These are phyloP conservation scores for Hygrophila difformis DNA, from an alignment of 257 asterid genomes.

Conservation along the genomic window DNA sequence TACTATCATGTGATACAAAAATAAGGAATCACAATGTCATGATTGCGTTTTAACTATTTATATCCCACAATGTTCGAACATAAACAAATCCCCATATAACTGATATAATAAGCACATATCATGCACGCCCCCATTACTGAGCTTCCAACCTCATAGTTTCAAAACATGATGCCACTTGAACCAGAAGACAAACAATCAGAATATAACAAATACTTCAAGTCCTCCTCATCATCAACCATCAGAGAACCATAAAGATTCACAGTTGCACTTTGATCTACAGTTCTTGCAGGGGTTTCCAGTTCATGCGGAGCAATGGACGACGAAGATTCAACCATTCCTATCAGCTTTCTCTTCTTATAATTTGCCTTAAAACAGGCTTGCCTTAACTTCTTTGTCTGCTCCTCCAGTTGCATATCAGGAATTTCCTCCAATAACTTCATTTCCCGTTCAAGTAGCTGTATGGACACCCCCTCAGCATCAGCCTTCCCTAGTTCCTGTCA, in stretches of 20 bases:
- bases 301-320: not conserved
- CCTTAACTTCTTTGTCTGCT: conserved; percentile 44
- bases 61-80: too few relatives aligned
- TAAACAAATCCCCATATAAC: too few relatives aligned
- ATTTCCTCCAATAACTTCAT: conserved; percentile 37
- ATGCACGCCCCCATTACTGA: too few relatives aligned
- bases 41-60: too few relatives aligned
- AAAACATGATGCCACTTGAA: not conserved
- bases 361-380: conserved; percentile 66
- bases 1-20: too few relatives aligned
- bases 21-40: too few relatives aligned
- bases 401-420: conserved; percentile 39
- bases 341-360: conserved; percentile 51
- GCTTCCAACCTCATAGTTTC: too few relatives aligned
- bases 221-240: conserved; percentile 15
- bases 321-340: conserved; percentile 7
- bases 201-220: conserved; percentile 21
- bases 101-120: too few relatives aligned
- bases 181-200: conserved; percentile 22
- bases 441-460: conserved; percentile 35
- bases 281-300: not conserved
- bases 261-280: not conserved
- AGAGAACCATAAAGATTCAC: not conserved
- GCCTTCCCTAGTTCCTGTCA: conserved; percentile 42
- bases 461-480: conserved; percentile 31